Evolutionary conservation across 768 basidiomycete genomes (phyloP).

Genomic region (Leucosporidium creatinivorum): DNA sequence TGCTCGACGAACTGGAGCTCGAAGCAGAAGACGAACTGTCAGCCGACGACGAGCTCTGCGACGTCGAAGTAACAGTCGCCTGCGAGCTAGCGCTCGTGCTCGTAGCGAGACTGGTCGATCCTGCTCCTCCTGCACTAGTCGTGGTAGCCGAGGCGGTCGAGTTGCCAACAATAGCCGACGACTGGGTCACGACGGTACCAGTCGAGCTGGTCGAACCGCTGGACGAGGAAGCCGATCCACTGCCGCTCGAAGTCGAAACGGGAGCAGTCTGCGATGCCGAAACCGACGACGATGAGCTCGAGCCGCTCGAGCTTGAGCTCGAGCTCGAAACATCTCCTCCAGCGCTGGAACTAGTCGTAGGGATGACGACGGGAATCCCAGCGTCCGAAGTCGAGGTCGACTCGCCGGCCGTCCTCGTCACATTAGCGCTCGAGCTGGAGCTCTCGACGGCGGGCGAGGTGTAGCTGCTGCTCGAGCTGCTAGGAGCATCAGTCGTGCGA

Average conservation of each 20-base stretch:
- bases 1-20: not conserved
- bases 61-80: not conserved
- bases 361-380: not conserved
- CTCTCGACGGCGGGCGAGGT: too few species aligned
- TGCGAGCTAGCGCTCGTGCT: not conserved
- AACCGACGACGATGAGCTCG: too few species aligned
- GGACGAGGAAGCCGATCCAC: not conserved
- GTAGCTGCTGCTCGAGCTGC: too few species aligned
- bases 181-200: not conserved
- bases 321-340: too few species aligned
- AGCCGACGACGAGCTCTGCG: conserved; percentile 4
- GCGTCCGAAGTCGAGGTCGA: not conserved
- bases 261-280: too few species aligned
- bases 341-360: too few species aligned
- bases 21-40: not conserved
- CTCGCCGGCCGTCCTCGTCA: not conserved
- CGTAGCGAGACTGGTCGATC: not conserved
- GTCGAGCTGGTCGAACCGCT: not conserved
- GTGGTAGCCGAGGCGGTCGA: not conserved
- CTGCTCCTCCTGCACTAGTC: not conserved
- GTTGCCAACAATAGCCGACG: not conserved
- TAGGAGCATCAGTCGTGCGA: too few species aligned
- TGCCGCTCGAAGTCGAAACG: too few species aligned
- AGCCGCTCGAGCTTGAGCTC: too few species aligned
- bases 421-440: not conserved